Conservation (phyloP, 1,284 basidiomycete species). For the Peniophora sp. region DNA sequence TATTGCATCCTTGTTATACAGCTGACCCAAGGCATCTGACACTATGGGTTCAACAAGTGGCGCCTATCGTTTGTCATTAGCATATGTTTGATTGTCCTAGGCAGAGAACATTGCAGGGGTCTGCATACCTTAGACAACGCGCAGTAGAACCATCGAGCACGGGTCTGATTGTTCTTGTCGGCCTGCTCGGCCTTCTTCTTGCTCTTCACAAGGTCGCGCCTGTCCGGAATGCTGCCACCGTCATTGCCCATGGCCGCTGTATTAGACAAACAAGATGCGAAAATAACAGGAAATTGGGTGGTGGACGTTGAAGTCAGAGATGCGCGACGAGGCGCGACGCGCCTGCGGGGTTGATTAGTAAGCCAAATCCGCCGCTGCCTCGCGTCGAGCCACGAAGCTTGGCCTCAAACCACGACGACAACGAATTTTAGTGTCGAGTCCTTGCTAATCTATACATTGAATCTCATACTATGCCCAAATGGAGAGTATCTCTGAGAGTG, state of each 20-base stretch:
- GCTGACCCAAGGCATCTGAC: constrained; percentile 81
- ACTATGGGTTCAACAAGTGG: constrained; percentile 83
- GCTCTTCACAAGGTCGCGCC: constrained; percentile 68
- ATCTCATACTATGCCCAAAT: too few species aligned
- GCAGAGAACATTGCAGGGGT: not conserved
- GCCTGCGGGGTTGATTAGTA: too few species aligned
- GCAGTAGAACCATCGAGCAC: constrained; percentile 87
- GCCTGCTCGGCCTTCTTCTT: constrained; percentile 78
- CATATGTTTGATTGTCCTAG: constrained; percentile 4
- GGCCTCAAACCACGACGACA: too few species aligned
- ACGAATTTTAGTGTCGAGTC: too few species aligned
- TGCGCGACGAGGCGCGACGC: too few species aligned
- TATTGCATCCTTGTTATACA: constrained; percentile 91
- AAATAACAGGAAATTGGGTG: too few species aligned
- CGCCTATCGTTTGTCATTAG: too few species aligned
- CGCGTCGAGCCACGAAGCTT: too few species aligned
- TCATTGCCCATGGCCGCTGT: constrained; percentile 68
- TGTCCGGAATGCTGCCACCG: constrained; percentile 80
- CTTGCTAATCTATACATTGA: too few species aligned
- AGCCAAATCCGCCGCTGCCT: too few species aligned
- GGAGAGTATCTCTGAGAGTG: too few species aligned
- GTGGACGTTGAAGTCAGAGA: too few species aligned
- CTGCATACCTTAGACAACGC: constrained; percentile 80
- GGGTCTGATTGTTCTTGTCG: constrained; percentile 79
- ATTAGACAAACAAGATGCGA: not conserved